Evolutionary conservation across 2,329 filamentous ascomycete genomes (phyloP), one percentile per base, ranked within the genome.

Genomic region (Fusarium napiforme): DNA sequence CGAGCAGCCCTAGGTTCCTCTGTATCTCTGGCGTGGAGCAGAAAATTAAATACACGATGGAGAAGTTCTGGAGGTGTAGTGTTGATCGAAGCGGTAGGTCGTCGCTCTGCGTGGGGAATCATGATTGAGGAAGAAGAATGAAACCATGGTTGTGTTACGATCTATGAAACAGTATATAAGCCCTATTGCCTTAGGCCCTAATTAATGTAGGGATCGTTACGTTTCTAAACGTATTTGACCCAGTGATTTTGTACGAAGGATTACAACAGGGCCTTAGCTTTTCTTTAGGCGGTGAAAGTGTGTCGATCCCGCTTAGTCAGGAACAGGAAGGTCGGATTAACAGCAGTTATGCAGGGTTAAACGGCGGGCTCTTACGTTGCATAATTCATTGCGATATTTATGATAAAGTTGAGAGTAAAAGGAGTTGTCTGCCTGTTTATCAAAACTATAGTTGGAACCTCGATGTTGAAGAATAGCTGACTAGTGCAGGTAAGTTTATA

Each of bases 11-110:
- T 15, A 8, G 32, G 49, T 21, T 52, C 32, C 11, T 52, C 18
- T 19, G 8, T 9, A 5, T 26, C 9, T 4, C 49, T 36, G 0
- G 49, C 30, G 6, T 21, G 3, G 0, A 52, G 18, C 4, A 52
- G n/a, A 26, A 36, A 36, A 7, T 52, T 7, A 19, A 52, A 52
- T 21, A 36, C 26, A 21, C 18, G 49, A 5, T 15, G 4, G n/a
- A 52, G 6, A 26, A 52, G 32, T 26, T 52, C 49, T 21, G 49
- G 32, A 3, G 49, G 49, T 52, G n/a, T 3, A 21, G 4, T 52
- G 9, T 52, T 26, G 32, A 52, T 52, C 6, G 49, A 52, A 36
- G 32, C 32, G 0, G 9, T 6, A 9, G 18, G 12, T 11, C 12
- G 32, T 21, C 3, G n/a, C 6, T 52, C 18, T 15, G 6, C 11